phyloP scores from a whole-genome alignment of 2,329 filamentous ascomycete genomes.

The Verticillium nubilum region DNA sequence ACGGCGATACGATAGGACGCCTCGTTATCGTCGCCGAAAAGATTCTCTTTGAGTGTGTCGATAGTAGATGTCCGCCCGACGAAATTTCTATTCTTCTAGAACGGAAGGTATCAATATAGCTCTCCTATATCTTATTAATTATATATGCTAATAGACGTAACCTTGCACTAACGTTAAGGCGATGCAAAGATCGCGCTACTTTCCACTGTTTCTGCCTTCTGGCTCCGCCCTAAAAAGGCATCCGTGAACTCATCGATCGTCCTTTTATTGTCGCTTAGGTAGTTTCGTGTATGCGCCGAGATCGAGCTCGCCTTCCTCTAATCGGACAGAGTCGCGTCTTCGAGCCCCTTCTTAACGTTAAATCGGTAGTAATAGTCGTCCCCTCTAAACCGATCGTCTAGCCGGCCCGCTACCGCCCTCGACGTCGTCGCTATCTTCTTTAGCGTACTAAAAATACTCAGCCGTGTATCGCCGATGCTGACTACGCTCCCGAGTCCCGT shows the following conservation, averaged over 20 bases:
- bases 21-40: too few species aligned
- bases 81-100: too few species aligned
- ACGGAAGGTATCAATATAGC: too few species aligned
- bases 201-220: too few species aligned
- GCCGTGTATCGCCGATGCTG: constrained; percentile 9
- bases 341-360: constrained; percentile 33
- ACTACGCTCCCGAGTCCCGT: constrained; percentile 17
- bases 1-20: neutral
- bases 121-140: too few species aligned
- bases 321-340: constrained; percentile 34
- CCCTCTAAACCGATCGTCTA: constrained; percentile 25
- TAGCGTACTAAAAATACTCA: constrained; percentile 14
- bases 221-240: too few species aligned
- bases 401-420: constrained; percentile 17
- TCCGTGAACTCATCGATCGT: too few species aligned
- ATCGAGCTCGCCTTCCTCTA: constrained; percentile 10
- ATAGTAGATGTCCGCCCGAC: too few species aligned
- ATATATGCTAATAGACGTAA: too few species aligned
- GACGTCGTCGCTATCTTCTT: constrained; percentile 12
- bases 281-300: constrained; percentile 4
- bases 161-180: too few species aligned
- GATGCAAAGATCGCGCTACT: too few species aligned
- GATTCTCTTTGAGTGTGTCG: too few species aligned
- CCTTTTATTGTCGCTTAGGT: constrained; percentile 6
- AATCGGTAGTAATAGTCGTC: constrained; percentile 34